Evolutionary conservation across 192 early-diverging fungal genomes (phyloP), one percentile per base, ranked within the genome.

Genomic region (Endogone sp.): DNA sequence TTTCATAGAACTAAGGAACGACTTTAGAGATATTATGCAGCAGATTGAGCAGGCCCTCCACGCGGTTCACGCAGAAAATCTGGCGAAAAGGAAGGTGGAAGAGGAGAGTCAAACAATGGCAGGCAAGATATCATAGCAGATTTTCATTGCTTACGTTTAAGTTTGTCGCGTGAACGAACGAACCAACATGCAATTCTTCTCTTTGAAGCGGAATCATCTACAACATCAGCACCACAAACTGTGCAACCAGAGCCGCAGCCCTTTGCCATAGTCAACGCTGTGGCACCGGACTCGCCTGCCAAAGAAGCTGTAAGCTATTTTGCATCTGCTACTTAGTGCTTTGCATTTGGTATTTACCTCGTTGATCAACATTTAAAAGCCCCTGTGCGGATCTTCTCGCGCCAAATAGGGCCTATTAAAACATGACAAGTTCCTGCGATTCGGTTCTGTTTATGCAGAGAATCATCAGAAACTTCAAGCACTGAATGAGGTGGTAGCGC

Each of bases 221-320:
- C 11, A 23, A 20, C 26, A 4, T n/a, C 44, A 11, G 60, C 27
- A 20, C 79, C 85, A 13, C 59, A 60, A 22, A 8, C 24, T 28
- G 22, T 6, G 8, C 24, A 60, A 60, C 27, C 59, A 6, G 21
- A 6, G 27, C 59, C 8, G 59, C 59, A 26, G 59, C 24, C 59
- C 0, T 86, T 86, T 72, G 85, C 85, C 20, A 72, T 76, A 21
- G 79, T 86, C 8, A 84, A 84, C 65, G 79, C 77, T 2, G 78
- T 86, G n/a, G 81, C 85, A 58, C 85, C 85, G 8, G 85, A 83
- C 62, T 86, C 85, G 6, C 81, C 85, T 28, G 82, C 85, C 4
- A 29, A 67, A 29, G 72, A 76, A 63, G 83, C 85, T 3, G 81
- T 82, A 71, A 62, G 71, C n/a, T n/a, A n/a, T n/a, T n/a, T n/a